Base-by-base conservation (phyloP, 768 basidiomycete species). In the Collybiopsis confluens region DNA sequence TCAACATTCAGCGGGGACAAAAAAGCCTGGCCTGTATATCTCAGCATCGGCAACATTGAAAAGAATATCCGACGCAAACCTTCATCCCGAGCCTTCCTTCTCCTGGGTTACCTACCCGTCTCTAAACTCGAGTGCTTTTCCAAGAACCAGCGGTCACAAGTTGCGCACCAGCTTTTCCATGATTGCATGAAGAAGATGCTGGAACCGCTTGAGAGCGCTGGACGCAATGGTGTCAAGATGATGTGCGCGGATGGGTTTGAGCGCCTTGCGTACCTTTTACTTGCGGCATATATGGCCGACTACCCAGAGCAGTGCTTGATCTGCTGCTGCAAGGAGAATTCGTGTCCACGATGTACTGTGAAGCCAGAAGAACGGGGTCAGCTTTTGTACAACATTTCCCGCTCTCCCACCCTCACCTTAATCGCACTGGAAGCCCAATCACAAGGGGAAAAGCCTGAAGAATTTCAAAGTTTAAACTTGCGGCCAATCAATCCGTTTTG, bases 401-500 rank as follows among this genome's bases (percentile, higher is more conserved):
- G 54, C 4, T 20, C 18, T 5, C 54, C 54, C 4, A 35, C 15
- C 10, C 11, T 5, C 4, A 47, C 30, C 26, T 2, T 46, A 8
- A 6, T 35, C 6, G 38, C 45, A 1, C 10, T 62, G 7, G 13
- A 23, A 6, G 37, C 38, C 6, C 13, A 46, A 37, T 54, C 54
- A 1, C 41, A 35, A 16, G 45, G 45, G 1, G 26, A 20, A 7
- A 45, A 47, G 23, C 54, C 54, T 20, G 30, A 5, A 20, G 45
- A 38, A 20, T 51, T 51, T 26, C 21, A 41, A 23, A 40, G 2
- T 51, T 37, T n/a, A 1, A 51, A 51, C 23, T n/a, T 51, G 8
- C 21, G 33, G 7, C 18, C 37, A 10, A 40, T 38, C 8, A 45
- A 62, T 21, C 76, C 72, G 1, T 77, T 76, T 59, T 77, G 75